Evolutionary conservation across 2,329 filamentous ascomycete species (phyloP), one percentile per base, ranked within the genome.

Genomic region (Colletotrichum melonis): DNA sequence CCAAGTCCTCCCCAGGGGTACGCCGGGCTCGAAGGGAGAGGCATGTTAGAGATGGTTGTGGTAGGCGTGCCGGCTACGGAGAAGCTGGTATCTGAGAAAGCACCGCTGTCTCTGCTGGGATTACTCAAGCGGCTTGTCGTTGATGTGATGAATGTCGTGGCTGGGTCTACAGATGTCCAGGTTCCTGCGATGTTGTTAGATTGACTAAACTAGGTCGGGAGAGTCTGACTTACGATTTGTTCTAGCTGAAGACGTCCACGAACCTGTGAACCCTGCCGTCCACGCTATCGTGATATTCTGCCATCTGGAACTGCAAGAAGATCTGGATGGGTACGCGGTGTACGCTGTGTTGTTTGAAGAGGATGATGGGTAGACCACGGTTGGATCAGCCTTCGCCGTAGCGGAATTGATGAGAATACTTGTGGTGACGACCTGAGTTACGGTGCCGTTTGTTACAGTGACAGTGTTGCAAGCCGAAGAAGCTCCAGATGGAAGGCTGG

Each of bases 1-100:
- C 79, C 82, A 73, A 79, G 77, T 35, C 79, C 80, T 12, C 81
- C 82, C 82, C 82, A 84, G 1, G 82, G 82, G 30, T 78, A 83
- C 69, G 82, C 80, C 19, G 80, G 77, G 35, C 81, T 80, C 2
- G 76, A 75, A 6, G 81, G 79, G 38, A 82, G 69, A 9, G 72
- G 57, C 42, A 69, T 46, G 63, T 74, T 52, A 9, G 68, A 73
- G 54, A 60, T 28, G 4, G 74, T 74, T 12, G 72, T 67, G 9
- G 66, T 70, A 12, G 66, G 71, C n/a, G 57, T 42, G 22, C 59
- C 70, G 7, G 38, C 26, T 5, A 30, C 49, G 14, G 57, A 32
- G 28, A 11, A 52, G 32, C 32, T 67, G 5, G 58, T 32, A 14
- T 59, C n/a, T 4, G 63, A 8, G 9, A 30, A 5, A 5, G 6